Evolutionary conservation across 1,284 basidiomycete species (phyloP), one percentile per base, ranked within the genome.

Genomic region (Golubevia pallescens): DNA sequence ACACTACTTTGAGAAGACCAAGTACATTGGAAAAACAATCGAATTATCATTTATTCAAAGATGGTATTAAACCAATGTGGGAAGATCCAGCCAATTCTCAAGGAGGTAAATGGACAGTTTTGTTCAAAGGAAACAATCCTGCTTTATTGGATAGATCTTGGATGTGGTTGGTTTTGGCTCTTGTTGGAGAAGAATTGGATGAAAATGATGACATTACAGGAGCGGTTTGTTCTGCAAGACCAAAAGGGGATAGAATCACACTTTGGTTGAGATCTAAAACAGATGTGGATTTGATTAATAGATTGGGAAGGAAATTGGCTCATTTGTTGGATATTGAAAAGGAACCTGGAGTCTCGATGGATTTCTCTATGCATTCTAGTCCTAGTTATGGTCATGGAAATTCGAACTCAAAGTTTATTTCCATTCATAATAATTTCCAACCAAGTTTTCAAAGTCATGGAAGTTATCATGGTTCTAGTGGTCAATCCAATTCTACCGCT

Each of bases 41-140:
- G 53, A 82, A 80, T 60, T 81, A 86, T 66, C 85, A 86, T 56
- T 56, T 86, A 5, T 86, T 86, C 76, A 86, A 86, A 59, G 71
- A 80, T 58, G 78, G 77, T 7, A 82, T 86, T 66, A 84, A 82
- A 60, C 85, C 85, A 1, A 82, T 85, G 82, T 86, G 85, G 85
- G 85, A 86, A 60, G 85, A 86, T 58, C 66, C 71, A 8, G 69
- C 70, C 38, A 86, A 86, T 59, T 73, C 73, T 1, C 55, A 69
- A 2, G 85, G 85, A 2, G 85, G 85, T 7, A 84, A 85, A 32
- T 86, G 85, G 85, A 73, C 74, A 8, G 60, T 86, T 2, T 78
- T 75, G 6, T 64, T 86, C 23, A 71, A 75, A 0, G 64, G 64
- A 16, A 57, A 69, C 2, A 75, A 80, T 56, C 71, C 77, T 28